These are phyloP conservation scores for Asterochloris erici DNA, from an alignment of 139 green algal species.

Conservation along the genomic window DNA sequence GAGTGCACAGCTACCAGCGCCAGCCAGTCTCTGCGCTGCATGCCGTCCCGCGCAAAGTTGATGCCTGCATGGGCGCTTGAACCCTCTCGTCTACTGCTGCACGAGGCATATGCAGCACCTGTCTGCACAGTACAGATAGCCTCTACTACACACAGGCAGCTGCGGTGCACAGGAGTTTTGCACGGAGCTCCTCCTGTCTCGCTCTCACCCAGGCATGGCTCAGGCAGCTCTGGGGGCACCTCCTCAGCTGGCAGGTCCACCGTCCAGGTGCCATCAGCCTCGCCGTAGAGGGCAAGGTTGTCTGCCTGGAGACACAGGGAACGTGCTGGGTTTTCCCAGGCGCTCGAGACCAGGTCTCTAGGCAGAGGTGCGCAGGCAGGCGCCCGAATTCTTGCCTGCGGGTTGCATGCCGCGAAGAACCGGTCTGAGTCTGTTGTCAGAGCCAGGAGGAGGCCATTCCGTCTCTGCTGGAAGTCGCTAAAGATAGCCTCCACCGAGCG, in stretches of 20 bases:
- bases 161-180: not conserved
- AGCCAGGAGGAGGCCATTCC: conserved; percentile 17
- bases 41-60: conserved; percentile 28
- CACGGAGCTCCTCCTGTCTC: not conserved
- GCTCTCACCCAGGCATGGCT: conserved; percentile 82
- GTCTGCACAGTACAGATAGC: no score
- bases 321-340: no score
- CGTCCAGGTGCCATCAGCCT: conserved; percentile 79
- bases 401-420: conserved; percentile 76
- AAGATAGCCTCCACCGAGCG: conserved; percentile 20
- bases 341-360: not conserved
- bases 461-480: conserved; percentile 14
- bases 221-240: conserved; percentile 94
- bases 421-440: conserved; percentile 21
- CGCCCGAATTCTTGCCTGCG: conserved; percentile 75
- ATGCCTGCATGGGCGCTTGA: conserved; percentile 4
- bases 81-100: no score
- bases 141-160: not conserved
- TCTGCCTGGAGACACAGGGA: no score
- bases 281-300: conserved; percentile 22
- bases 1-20: conserved; percentile 95
- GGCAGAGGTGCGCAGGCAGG: conserved; percentile 41
- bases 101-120: not conserved
- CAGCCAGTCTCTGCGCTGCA: conserved; percentile 85
- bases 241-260: conserved; percentile 94